These are phyloP conservation scores for Vanrija humicola DNA, from an alignment of 1,284 basidiomycete species.

Conservation along the genomic window DNA sequence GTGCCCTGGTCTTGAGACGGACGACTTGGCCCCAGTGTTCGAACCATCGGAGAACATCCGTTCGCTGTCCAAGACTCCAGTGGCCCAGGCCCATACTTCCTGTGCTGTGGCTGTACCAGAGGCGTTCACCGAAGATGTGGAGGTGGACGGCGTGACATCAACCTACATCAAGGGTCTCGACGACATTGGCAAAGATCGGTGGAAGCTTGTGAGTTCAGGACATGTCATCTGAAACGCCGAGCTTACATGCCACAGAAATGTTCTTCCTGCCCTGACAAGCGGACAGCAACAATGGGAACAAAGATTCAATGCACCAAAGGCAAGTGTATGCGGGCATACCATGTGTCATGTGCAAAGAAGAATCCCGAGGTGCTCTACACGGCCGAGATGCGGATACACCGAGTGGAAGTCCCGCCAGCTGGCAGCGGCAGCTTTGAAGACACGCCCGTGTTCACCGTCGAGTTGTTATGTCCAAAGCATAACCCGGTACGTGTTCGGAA, in stretches of 20 bases:
- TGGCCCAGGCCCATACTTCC: constrained; percentile 54
- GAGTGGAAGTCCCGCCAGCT: no score
- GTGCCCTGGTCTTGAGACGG: constrained; percentile 61
- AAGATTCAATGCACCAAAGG: constrained; percentile 89
- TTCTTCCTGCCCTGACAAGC: constrained; percentile 66
- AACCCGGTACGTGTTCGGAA: constrained; percentile 57
- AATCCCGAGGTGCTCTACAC: constrained; percentile 24
- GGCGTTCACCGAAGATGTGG: constrained; percentile 69
- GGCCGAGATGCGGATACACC: constrained; percentile 10
- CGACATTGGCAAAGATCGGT: constrained; percentile 78
- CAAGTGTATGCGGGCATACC: constrained; percentile 88
- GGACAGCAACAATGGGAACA: constrained; percentile 70
- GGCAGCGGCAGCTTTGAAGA: background rate
- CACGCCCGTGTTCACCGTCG: constrained; percentile 64
- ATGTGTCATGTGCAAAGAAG: constrained; percentile 75
- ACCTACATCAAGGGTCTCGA: constrained; percentile 68
- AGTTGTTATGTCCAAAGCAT: constrained; percentile 71
- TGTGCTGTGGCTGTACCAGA: constrained; percentile 79
- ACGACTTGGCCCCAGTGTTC: constrained; percentile 61
- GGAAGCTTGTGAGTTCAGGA: constrained; percentile 68
- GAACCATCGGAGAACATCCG: constrained; percentile 18
- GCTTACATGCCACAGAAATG: constrained; percentile 65
- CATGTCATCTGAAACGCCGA: background rate
- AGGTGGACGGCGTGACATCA: constrained; percentile 42
- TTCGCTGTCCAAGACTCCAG: constrained; percentile 6